phyloP scores from a whole-genome alignment of 2,329 filamentous ascomycete genomes.

The Ceratocystiopsis brevicomis region DNA sequence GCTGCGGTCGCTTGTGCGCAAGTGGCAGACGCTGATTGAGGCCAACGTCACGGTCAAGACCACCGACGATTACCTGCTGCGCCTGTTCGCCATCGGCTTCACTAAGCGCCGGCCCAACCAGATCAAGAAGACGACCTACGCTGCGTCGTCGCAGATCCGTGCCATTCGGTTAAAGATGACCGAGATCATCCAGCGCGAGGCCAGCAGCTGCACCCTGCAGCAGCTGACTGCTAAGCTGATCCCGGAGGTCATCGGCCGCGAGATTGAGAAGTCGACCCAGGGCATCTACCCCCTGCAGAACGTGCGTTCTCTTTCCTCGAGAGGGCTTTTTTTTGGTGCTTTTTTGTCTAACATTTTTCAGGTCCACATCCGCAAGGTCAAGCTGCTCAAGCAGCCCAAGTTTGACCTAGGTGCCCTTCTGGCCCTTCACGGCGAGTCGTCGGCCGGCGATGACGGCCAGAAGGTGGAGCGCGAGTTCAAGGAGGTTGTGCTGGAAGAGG shows the following conservation, averaged over 20 bases:
- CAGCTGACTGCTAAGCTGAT: slow-evolving; percentile 98
- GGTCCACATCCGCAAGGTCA: slow-evolving; percentile 99
- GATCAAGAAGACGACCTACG: slow-evolving; percentile 99
- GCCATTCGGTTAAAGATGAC: slow-evolving; percentile 99
- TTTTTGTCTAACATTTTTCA: slow-evolving; percentile 19
- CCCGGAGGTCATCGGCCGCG: slow-evolving; percentile 95
- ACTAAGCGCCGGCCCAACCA: slow-evolving; percentile 98
- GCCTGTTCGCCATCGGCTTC: slow-evolving; percentile 97
- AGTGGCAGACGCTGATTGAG: slow-evolving; percentile 99
- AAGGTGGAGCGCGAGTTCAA: slow-evolving; percentile 99
- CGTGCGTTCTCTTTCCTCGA: slow-evolving; percentile 39
- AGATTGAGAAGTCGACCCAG: slow-evolving; percentile 99
- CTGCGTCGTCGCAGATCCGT: slow-evolving; percentile 88
- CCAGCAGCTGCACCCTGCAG: slow-evolving; percentile 78
- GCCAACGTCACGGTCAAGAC: slow-evolving; percentile 99
- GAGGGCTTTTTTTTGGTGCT: neutral
- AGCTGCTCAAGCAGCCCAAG: slow-evolving; percentile 96
- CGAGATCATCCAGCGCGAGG: slow-evolving; percentile 96
- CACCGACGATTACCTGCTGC: slow-evolving; percentile 98
- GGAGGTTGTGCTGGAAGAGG: slow-evolving; percentile 84
- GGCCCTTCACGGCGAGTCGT: slow-evolving; percentile 83
- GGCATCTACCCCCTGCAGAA: slow-evolving; percentile 99
- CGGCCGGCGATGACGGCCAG: slow-evolving; percentile 86
- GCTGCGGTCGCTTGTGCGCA: slow-evolving; percentile 95
- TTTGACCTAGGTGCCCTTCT: slow-evolving; percentile 96